A percentile compares a stretch with the other conserved stretches of the same genome.
These are phyloP conservation scores for Yamadazyma taylorii DNA, from an alignment of 1,139 yeast species.

Conservation along the genomic window DNA sequence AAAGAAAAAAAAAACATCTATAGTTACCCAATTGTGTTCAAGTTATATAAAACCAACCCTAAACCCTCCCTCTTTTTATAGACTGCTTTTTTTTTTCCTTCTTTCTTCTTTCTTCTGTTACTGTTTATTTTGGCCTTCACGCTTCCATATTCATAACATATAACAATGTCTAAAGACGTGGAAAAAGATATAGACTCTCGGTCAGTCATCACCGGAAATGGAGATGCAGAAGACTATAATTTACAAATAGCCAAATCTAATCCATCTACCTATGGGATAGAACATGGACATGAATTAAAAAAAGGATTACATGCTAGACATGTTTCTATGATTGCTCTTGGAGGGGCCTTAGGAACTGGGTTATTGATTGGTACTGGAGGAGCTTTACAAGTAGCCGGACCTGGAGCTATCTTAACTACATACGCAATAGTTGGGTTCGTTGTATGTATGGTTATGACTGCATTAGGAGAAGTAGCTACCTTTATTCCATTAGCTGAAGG, in stretches of 20 bases:
- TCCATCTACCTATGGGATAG: slow-evolving; percentile 34
- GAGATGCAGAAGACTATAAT: slow-evolving; percentile 53
- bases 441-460: slow-evolving; percentile 69
- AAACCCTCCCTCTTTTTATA: no score
- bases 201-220: slow-evolving; percentile 35
- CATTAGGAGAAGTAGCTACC: slow-evolving; percentile 76
- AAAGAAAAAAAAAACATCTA: no score
- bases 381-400: slow-evolving; percentile 65
- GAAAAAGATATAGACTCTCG: slow-evolving; percentile 28
- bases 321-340: slow-evolving; percentile 69
- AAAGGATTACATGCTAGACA: slow-evolving; percentile 69
- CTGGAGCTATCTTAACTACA: slow-evolving; percentile 63
- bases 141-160: no score
- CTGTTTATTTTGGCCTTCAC: no score
- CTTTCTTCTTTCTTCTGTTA: background rate
- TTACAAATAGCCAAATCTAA: slow-evolving; percentile 46
- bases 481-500: slow-evolving; percentile 69
- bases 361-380: slow-evolving; percentile 69
- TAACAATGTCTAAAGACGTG: slow-evolving; percentile 1
- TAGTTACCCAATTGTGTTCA: no score
- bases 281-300: slow-evolving; percentile 56
- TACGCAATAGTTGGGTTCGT: slow-evolving; percentile 61
- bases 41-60: no score
- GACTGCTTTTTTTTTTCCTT: no score
- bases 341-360: slow-evolving; percentile 58